Conservation (phyloP, 129 eudicot species). For the Pittosporum tobira region DNA sequence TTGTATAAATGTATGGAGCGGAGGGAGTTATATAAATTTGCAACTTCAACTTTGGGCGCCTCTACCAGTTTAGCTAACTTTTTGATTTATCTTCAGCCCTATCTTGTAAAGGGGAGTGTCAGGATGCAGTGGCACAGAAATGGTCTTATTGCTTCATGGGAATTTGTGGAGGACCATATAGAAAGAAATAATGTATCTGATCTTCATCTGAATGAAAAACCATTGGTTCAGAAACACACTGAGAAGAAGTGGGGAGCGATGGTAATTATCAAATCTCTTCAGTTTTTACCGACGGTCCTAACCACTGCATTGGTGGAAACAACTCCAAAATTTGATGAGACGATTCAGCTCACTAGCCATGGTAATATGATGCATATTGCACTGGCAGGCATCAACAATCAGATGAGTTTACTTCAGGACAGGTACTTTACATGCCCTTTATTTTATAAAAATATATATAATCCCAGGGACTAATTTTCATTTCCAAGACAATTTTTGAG, state of each 20-base stretch:
- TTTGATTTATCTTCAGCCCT: conserved; percentile 53
- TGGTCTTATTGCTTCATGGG: conserved; percentile 95
- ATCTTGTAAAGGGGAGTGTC: conserved; percentile 84
- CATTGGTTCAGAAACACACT: conserved; percentile 30
- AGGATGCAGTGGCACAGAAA: conserved; percentile 99
- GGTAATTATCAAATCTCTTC: conserved; percentile 90
- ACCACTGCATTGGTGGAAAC: conserved; percentile 75
- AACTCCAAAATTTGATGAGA: conserved; percentile 21
- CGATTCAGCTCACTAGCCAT: conserved; percentile 25
- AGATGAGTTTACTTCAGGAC: conserved; percentile 95
- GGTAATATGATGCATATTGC: conserved; percentile 96
- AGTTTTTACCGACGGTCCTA: conserved; percentile 56
- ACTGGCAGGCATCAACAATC: conserved; percentile 80
- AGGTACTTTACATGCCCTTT: conserved; percentile 35
- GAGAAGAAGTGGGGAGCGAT: conserved; percentile 99
- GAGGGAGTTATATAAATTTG: too few species aligned
- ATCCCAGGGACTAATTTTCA: too few species aligned
- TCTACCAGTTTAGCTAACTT: conserved; percentile 11
- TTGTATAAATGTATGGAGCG: too few species aligned
- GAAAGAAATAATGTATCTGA: conserved; percentile 36
- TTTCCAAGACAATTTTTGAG: too few species aligned
- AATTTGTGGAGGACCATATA: conserved; percentile 72
- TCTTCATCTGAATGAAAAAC: conserved; percentile 24
- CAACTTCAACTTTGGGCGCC: conserved; percentile 8
- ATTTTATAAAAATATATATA: too few species aligned